These are phyloP conservation scores for Mallotus nudiflorus DNA, from an alignment of 345 rosid genomes.

Conservation along the genomic window DNA sequence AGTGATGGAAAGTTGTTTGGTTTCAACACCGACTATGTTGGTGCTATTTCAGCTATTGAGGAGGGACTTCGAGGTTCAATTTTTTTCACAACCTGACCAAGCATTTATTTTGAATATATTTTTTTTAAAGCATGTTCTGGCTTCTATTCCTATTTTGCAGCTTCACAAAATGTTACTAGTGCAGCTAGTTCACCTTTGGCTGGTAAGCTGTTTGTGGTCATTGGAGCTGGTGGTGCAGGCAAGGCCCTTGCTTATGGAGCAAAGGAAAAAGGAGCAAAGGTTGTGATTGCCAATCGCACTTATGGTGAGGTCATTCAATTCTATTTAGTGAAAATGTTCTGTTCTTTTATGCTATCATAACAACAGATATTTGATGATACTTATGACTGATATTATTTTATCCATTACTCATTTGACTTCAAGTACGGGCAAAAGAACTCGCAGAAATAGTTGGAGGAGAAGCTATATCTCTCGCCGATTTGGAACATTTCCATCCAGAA, in stretches of 20 bases:
- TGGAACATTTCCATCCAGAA: constrained; percentile 66
- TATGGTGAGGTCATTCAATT: constrained; percentile 42
- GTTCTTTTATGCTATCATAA: neutral
- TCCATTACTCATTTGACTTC: constrained; percentile 26
- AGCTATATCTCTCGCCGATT: constrained; percentile 71
- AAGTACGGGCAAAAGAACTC: constrained; percentile 78
- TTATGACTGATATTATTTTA: constrained; percentile 8
- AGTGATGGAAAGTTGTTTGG: constrained; percentile 79
- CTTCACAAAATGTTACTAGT: constrained; percentile 33
- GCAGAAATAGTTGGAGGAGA: constrained; percentile 70
- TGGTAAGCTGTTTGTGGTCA: constrained; percentile 80
- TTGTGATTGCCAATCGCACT: constrained; percentile 87
- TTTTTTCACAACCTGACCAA: constrained; percentile 11
- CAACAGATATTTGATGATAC: constrained; percentile 11
- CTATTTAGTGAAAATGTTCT: neutral
- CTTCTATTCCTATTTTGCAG: constrained; percentile 35
- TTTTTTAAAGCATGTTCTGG: constrained; percentile 18
- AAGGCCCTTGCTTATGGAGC: constrained; percentile 98
- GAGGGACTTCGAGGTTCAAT: constrained; percentile 75
- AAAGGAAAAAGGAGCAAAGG: constrained; percentile 81
- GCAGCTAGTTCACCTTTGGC: constrained; percentile 56
- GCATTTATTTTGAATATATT: constrained; percentile 4
- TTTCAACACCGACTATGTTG: constrained; percentile 83
- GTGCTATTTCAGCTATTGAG: constrained; percentile 96
- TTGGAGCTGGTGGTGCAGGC: constrained; percentile 98